Base-by-base conservation (phyloP, 176 grass and related monocot genomes). In the Eragrostis curvula region DNA sequence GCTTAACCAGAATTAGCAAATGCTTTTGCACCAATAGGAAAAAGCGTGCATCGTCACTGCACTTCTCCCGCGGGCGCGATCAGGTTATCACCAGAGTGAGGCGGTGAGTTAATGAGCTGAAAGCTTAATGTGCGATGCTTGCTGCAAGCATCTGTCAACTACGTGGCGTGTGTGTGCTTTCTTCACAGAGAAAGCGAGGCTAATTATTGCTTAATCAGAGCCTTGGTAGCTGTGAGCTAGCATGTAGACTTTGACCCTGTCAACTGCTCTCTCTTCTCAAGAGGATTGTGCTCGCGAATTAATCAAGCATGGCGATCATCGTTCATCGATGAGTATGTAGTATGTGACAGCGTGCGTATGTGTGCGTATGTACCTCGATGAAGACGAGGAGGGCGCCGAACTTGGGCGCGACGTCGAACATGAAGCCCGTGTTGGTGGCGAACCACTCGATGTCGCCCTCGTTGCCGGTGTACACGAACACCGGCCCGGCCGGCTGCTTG, bases 401-500 rank as follows among this genome's bases (percentile, higher is more conserved):
- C 29, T 81, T 50, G 12, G 91, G 96, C 1, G 96, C 96, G 56
- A 91, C 83, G 71, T 98, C 96, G 85, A 89, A 87, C 96, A 98
- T 84, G 93, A 96, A 98, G 2, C 93, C 93, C 1, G 93, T 99
- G 85, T 88, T 93, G 66, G 77, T 88, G 29, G 96, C 85, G 63
- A 93, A 91, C 93, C 90, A 98, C 83, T 93, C 96, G 77, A 95
- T 91, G 68, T 93, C 81, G 48, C 88, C 93, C 76, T 98, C 96
- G 75, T 98, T 95, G 60, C 96, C 96, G 3, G 91, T 93, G 82
- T 99, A 99, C 42, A 99, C 96, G 75, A 99, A 99, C 50, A 96
- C 79, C 17, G 96, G 96, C 7, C 89, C 83, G 52, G 56, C 29
- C 27, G 67, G 44, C 61, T 12, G 7, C 18, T 0, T 84, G 71